A percentile compares a stretch with the other conserved stretches of the same genome.
Conservation (phyloP, 768 basidiomycete species). For the Xerocomellus dryophilus region DNA sequence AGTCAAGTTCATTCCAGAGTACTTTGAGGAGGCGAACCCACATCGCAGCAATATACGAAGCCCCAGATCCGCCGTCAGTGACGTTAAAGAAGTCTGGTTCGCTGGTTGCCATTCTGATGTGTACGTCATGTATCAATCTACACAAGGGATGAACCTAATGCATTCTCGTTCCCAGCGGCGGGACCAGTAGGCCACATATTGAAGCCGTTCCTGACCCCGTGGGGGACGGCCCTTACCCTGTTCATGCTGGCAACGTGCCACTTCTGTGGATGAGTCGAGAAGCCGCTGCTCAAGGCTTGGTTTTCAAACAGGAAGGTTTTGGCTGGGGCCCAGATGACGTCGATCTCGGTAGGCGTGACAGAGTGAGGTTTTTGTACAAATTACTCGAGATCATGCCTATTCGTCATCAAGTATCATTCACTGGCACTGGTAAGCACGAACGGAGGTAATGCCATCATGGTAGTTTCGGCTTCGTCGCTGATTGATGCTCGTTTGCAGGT, state of each 20-base stretch:
- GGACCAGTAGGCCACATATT: not conserved
- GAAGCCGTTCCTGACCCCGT: too few relatives aligned
- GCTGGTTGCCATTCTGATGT: conserved; percentile 9
- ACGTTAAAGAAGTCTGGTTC: conserved; percentile 16
- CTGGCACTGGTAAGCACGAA: conserved; percentile 6
- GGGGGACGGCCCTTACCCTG: not conserved
- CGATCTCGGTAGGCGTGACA: not conserved
- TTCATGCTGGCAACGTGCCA: conserved; percentile 5
- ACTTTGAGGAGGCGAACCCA: conserved; percentile 9
- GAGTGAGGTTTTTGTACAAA: not conserved
- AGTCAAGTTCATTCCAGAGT: conserved; percentile 15
- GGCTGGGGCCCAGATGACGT: conserved; percentile 7
- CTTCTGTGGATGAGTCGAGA: conserved; percentile 12
- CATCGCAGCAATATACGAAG: not conserved
- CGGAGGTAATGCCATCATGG: not conserved
- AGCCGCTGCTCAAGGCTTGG: conserved; percentile 2
- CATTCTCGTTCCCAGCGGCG: not conserved
- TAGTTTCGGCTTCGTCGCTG: not conserved
- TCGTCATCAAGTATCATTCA: conserved; percentile 10
- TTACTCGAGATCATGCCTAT: not conserved
- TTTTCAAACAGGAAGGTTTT: not conserved
- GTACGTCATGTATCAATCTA: not conserved
- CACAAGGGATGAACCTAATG: not conserved
- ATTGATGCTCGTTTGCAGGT: not conserved
- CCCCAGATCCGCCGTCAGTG: not conserved